Conservation (phyloP, 495 filamentous ascomycete genomes). For the Aspergillus coremiiformis region DNA sequence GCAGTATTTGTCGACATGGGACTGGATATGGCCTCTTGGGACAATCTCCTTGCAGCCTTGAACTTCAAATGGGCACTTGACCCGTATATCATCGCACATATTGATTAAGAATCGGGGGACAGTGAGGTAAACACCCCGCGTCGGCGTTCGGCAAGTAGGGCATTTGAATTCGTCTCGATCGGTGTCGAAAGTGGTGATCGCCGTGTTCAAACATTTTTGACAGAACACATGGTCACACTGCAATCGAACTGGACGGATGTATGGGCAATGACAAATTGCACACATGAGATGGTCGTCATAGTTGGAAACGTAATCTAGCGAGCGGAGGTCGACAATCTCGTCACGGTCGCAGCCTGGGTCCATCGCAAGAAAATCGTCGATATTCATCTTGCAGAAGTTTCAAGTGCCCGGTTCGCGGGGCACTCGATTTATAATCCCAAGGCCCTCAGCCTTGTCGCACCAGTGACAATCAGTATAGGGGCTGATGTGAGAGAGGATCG, state of each 20-base stretch:
- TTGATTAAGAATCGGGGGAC: conserved; percentile 50
- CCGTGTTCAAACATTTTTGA: conserved; percentile 56
- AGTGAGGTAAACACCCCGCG: conserved; percentile 28
- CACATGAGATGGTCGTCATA: conserved; percentile 77
- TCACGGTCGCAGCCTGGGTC: conserved; percentile 25
- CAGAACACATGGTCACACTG: conserved; percentile 75
- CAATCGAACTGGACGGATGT: conserved; percentile 63
- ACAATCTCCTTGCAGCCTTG: conserved; percentile 58
- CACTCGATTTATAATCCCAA: background rate
- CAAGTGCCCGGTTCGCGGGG: background rate
- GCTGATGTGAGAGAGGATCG: conserved; percentile 11
- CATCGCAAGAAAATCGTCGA: conserved; percentile 30
- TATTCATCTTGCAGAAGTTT: conserved; percentile 21
- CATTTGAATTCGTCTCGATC: conserved; percentile 38
- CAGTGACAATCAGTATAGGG: background rate
- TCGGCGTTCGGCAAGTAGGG: conserved; percentile 40
- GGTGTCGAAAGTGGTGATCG: conserved; percentile 40
- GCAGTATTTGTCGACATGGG: conserved; percentile 72
- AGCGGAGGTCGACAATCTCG: conserved; percentile 53
- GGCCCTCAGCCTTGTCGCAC: background rate
- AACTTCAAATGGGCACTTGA: conserved; percentile 57
- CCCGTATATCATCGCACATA: conserved; percentile 69
- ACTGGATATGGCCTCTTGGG: conserved; percentile 59
- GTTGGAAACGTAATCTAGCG: conserved; percentile 59
- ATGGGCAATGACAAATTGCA: conserved; percentile 72